phyloP scores from a whole-genome alignment of 2,329 filamentous ascomycete genomes.

The Fusarium irregulare region DNA sequence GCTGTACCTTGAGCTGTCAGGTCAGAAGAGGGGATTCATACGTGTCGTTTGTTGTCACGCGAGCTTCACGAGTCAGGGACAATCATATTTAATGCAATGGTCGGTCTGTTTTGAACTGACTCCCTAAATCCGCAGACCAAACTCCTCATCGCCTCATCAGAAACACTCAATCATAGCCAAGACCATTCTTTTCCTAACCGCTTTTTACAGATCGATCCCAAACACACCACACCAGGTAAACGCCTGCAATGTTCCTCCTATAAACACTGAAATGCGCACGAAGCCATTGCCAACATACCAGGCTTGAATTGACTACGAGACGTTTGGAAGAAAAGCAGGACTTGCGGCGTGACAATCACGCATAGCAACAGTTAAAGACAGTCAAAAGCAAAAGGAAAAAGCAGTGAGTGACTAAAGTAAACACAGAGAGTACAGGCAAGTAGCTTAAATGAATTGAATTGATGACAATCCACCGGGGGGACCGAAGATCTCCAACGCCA shows the following conservation, averaged over 20 bases:
- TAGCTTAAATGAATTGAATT: constrained; percentile 52
- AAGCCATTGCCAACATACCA: constrained; percentile 15
- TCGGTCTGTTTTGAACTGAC: constrained; percentile 35
- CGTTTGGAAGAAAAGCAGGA: constrained; percentile 21
- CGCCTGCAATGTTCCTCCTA: constrained; percentile 8
- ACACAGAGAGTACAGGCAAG: constrained; percentile 42
- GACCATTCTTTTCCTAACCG: constrained; percentile 31
- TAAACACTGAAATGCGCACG: constrained; percentile 8
- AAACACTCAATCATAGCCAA: constrained; percentile 31
- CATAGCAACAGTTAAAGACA: constrained; percentile 36
- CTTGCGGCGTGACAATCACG: constrained; percentile 38
- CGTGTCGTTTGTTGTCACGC: constrained; percentile 20
- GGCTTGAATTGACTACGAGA: constrained; percentile 32
- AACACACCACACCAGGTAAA: constrained; percentile 17
- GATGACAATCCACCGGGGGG: constrained; percentile 51
- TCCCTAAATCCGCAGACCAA: constrained; percentile 34
- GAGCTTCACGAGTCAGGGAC: constrained; percentile 6
- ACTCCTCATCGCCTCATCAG: constrained; percentile 42
- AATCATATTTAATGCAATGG: constrained; percentile 7
- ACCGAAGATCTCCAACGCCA: constrained; percentile 57
- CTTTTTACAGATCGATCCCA: constrained; percentile 23
- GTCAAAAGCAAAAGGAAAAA: constrained; percentile 43
- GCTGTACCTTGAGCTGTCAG: constrained; percentile 15
- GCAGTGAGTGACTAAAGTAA: constrained; percentile 45
- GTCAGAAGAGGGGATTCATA: constrained; percentile 25